A percentile compares a stretch with the other conserved stretches of the same genome.
phyloP scores from a whole-genome alignment of 2,329 filamentous ascomycete genomes.

The Alternaria burnsii region DNA sequence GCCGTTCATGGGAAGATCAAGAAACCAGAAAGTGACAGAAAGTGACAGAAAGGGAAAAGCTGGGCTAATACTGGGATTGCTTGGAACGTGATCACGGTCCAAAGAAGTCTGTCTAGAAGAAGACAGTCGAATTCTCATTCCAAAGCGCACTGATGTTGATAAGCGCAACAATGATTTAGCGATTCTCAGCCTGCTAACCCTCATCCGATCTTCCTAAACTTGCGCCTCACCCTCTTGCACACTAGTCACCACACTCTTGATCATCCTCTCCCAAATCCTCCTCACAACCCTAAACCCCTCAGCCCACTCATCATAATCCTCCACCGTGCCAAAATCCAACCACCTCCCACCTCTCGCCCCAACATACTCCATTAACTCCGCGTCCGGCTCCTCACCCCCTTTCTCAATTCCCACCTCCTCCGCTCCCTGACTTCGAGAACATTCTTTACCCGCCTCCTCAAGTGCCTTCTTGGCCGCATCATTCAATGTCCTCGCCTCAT shows the following conservation, averaged over 20 bases:
- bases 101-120: too few relatives aligned
- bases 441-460: neutral
- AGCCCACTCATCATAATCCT: constrained; percentile 10
- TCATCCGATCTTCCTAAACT: neutral
- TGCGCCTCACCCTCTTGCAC: neutral
- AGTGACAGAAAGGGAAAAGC: too few relatives aligned
- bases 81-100: too few relatives aligned
- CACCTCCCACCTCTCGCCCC: constrained; percentile 14
- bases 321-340: constrained; percentile 9
- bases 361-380: constrained; percentile 2
- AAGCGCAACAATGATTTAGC: too few relatives aligned
- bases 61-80: too few relatives aligned
- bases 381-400: neutral
- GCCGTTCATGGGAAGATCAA: too few relatives aligned
- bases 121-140: too few relatives aligned
- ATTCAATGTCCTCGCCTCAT: neutral
- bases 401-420: neutral
- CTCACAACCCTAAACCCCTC: neutral
- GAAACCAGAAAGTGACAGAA: too few relatives aligned
- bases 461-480: neutral
- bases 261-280: constrained; percentile 5
- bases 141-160: too few relatives aligned
- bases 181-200: too few relatives aligned
- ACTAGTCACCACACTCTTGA: neutral
- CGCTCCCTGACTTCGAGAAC: neutral